Evolutionary conservation across 352 stramenopile species (phyloP), one percentile per base, ranked within the genome.

Genomic region (Globisporangium irregulare): DNA sequence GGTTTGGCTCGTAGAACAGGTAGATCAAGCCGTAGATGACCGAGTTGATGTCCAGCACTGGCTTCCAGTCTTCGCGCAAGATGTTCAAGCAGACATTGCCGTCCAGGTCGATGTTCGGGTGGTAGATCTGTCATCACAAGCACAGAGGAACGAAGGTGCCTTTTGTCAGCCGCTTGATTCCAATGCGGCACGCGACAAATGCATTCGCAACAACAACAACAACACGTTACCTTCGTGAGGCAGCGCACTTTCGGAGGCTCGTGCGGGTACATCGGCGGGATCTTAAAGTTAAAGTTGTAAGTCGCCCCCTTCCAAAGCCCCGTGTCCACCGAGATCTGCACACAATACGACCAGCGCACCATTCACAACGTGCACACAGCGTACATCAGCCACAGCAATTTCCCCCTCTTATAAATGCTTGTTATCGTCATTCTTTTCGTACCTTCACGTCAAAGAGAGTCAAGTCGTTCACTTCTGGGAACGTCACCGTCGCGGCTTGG

Each of bases 11-110:
- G 80, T 99, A 99, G 82, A 99, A 99, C 53, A 99, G 82, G 77
- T 99, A 99, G 83, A 99, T 99, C 54, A 99, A 80, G 56, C 97
- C 96, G 81, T 99, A 99, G 78, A 99, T 99, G 73, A 99, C 97
- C 24, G 96, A 95, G 81, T 99, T 99, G 77, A 99, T 99, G 82
- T 99, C 97, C 69, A 99, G 80, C 57, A 99, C 97, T 22, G 85
- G 97, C 75, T 99, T 99, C 97, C 97, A 99, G 89, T 99, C 97
- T 73, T 99, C 97, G 53, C 97, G 88, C 59, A 99, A 79, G 71
- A 98, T 98, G 79, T 98, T 98, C 38, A 99, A 80, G 81, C 97
- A 99, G 66, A 99, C 97, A 68, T 99, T 99, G 48, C 97, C 97
- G 70, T 99, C 91, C 34, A 99, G 80, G 78, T 99, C 97, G 76